These are phyloP conservation scores for Aspergillus hiratsukae DNA, from an alignment of 2,329 filamentous ascomycete species.

Conservation along the genomic window DNA sequence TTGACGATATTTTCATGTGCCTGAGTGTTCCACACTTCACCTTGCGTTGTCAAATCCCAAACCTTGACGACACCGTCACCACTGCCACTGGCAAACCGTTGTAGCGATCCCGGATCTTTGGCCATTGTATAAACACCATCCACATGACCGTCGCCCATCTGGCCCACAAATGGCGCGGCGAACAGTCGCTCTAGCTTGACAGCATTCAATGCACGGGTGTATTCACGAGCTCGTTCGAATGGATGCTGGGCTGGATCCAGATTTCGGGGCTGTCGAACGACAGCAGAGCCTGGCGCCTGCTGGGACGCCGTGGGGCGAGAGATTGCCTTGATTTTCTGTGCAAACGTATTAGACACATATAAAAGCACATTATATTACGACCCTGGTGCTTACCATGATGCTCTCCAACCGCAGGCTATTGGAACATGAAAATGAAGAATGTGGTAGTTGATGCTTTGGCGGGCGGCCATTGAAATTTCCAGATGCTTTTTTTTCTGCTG, in stretches of 20 bases:
- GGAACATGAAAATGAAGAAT: constrained; percentile 5
- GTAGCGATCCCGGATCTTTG: constrained; percentile 70
- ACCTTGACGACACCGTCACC: constrained; percentile 94
- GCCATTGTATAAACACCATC: constrained; percentile 82
- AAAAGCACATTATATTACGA: background rate
- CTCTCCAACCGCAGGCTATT: constrained; percentile 9
- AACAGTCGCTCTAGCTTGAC: constrained; percentile 95
- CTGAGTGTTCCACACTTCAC: constrained; percentile 70
- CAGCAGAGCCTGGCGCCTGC: constrained; percentile 44
- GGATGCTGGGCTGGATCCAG: constrained; percentile 83
- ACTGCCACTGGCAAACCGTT: constrained; percentile 74
- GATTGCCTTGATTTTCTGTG: constrained; percentile 55
- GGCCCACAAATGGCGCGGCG: constrained; percentile 74
- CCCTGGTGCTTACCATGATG: constrained; percentile 27
- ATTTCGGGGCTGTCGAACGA: constrained; percentile 45
- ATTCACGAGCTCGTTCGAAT: constrained; percentile 86
- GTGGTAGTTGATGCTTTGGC: constrained; percentile 6
- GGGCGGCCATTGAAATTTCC: constrained; percentile 17
- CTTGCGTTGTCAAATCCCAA: constrained; percentile 71
- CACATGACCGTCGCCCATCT: constrained; percentile 85
- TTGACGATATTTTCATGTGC: constrained; percentile 95
- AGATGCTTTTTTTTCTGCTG: constrained; percentile 26
- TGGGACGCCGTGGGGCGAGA: constrained; percentile 44
- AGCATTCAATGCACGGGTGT: constrained; percentile 72
- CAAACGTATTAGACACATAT: background rate